Evolutionary conservation across 1,284 basidiomycete species (phyloP).

Genomic region (Leccinum holopus): DNA sequence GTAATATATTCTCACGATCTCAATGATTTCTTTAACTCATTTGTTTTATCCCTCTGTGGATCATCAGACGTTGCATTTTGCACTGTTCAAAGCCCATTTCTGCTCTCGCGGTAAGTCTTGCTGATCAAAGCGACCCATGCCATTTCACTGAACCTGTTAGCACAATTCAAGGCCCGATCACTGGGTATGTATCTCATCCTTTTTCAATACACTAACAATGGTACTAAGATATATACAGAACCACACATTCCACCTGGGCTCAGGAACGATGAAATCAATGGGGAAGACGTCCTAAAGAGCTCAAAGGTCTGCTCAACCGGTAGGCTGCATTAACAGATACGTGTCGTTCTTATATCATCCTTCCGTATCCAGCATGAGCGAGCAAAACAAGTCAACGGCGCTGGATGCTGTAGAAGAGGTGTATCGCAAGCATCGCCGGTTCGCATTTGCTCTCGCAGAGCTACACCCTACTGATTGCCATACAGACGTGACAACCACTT

Average conservation of each 20-base stretch:
- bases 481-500: slow-evolving; percentile 77
- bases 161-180: slow-evolving; percentile 1
- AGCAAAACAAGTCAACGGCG: slow-evolving; percentile 86
- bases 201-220: not conserved
- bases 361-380: slow-evolving; percentile 64
- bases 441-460: slow-evolving; percentile 17
- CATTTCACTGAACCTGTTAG: too few relatives aligned
- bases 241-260: slow-evolving; percentile 68
- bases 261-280: slow-evolving; percentile 42
- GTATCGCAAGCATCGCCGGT: slow-evolving; percentile 81
- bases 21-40: too few relatives aligned
- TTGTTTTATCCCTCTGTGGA: too few relatives aligned
- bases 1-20: too few relatives aligned
- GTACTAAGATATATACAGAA: slow-evolving; percentile 24
- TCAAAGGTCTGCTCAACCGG: slow-evolving; percentile 90
- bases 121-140: too few relatives aligned
- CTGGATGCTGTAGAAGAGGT: slow-evolving; percentile 75
- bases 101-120: too few relatives aligned
- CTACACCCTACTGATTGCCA: slow-evolving; percentile 7
- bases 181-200: slow-evolving; percentile 27
- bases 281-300: slow-evolving; percentile 60
- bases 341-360: not conserved
- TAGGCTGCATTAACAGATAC: slow-evolving; percentile 35
- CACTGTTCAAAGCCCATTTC: too few relatives aligned
- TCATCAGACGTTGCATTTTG: too few relatives aligned